Evolutionary conservation across 352 stramenopile species (phyloP), one percentile per base, ranked within the genome.

Genomic region (Thraustochytrium sp.): DNA sequence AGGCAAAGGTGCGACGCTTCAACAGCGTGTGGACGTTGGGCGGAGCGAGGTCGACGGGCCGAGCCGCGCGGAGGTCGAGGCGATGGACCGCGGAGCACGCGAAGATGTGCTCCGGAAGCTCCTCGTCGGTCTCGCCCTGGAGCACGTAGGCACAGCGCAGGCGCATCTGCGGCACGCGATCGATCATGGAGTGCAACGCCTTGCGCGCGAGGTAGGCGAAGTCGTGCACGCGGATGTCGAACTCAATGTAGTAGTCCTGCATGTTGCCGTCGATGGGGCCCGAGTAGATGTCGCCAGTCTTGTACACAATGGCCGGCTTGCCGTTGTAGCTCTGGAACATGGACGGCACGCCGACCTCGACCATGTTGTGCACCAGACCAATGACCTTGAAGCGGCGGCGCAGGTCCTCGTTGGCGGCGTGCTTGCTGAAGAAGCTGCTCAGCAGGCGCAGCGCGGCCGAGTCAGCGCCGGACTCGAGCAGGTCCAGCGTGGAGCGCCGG

Each of bases 241-340:
- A 84, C 44, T 86, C 83, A 49, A 86, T 5, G 29, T 86, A 86
- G n/a, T 53, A 61, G 54, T 85, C 38, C 23, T 62, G 26, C 38
- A n/a, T 1, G 29, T 55, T 72, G 3, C 63, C 63, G 46, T 73
- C 23, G 31, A 54, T 72, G 36, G 46, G 51, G 13, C 68, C 68
- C 38, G 55, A 61, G 44, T 61, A 84, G 5, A 83, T 84, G 16
- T 11, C 42, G 9, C 83, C 83, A 0, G 64, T 86, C 38, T 82
- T 84, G 34, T 65, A 44, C 5, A 86, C 73, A 64, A 86, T 73
- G 2, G 82, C 56, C 42, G 83, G 83, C 37, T 86, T 86, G 16
- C 77, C 77, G 38, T 86, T 86, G n/a, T 84, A 86, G 31, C 53
- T 84, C 37, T 63, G 73, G 29, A 86, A 84, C 51, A 86, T 86